Percentiles rank a stretch among this genome's conserved stretches.
These are phyloP conservation scores for Boletus subcaerulescens DNA, from an alignment of 768 basidiomycete genomes.

Conservation along the genomic window DNA sequence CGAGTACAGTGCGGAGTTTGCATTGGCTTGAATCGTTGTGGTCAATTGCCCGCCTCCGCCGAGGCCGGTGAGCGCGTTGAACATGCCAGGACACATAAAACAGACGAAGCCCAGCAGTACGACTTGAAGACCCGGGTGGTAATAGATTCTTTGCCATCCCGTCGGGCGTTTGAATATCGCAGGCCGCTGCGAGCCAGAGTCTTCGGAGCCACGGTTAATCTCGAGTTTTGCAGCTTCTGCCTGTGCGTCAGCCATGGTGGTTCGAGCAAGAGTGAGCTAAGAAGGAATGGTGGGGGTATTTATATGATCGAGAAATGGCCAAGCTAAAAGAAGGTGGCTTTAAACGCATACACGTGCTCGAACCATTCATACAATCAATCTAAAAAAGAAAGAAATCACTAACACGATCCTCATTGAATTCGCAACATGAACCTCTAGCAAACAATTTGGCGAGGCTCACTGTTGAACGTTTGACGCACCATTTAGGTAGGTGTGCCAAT, in stretches of 20 bases:
- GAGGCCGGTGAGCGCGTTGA: constrained; percentile 76
- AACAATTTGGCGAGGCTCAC: too few relatives aligned
- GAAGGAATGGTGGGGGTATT: neutral
- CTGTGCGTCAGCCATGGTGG: constrained; percentile 19
- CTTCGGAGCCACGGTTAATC: constrained; percentile 13
- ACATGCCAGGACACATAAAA: constrained; percentile 64
- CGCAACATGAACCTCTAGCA: too few relatives aligned
- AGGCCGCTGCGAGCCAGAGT: constrained; percentile 16
- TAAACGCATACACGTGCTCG: too few relatives aligned
- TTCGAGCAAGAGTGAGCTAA: neutral
- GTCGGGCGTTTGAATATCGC: constrained; percentile 44
- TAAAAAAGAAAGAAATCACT: too few relatives aligned
- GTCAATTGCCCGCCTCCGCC: constrained; percentile 78
- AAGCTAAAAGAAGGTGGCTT: too few relatives aligned
- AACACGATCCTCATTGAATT: too few relatives aligned
- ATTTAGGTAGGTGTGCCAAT: too few relatives aligned
- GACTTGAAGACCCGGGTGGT: constrained; percentile 44
- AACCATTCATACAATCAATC: too few relatives aligned
- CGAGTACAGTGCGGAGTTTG: constrained; percentile 64
- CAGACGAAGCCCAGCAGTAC: constrained; percentile 61
- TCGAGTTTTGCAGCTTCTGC: constrained; percentile 17
- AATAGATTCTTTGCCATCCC: constrained; percentile 53
- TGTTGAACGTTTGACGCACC: too few relatives aligned
- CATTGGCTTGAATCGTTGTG: constrained; percentile 59
- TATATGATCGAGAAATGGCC: neutral